phyloP scores from a whole-genome alignment of 352 stramenopile genomes.

The Phytophthora megakarya region DNA sequence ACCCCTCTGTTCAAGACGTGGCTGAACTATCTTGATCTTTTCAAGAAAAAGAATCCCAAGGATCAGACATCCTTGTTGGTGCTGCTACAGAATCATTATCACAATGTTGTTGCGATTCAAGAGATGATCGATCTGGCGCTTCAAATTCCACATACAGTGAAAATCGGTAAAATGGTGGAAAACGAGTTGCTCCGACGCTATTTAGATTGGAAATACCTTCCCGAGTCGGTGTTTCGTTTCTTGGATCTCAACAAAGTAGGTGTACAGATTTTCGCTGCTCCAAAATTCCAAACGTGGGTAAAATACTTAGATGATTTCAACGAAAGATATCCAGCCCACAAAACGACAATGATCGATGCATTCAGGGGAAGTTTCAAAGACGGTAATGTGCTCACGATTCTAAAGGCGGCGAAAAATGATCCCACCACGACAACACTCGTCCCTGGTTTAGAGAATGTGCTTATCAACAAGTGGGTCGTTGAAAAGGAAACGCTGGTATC shows the following conservation, averaged over 20 bases:
- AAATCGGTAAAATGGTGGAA: too few relatives aligned
- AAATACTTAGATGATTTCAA: conserved; percentile 15
- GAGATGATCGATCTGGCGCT: neutral
- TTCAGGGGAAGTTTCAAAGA: neutral
- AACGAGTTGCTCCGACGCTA: too few relatives aligned
- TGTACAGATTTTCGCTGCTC: neutral
- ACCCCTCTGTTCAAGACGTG: neutral
- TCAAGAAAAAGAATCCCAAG: neutral
- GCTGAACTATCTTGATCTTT: neutral
- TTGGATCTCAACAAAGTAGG: neutral
- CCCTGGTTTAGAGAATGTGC: conserved; percentile 28
- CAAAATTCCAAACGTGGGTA: neutral
- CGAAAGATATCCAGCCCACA: neutral
- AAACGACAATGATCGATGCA: neutral
- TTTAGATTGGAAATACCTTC: neutral
- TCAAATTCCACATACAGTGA: too few relatives aligned
- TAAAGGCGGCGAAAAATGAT: neutral
- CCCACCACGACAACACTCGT: neutral
- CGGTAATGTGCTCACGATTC: neutral
- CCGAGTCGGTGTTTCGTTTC: neutral
- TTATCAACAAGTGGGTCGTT: conserved; percentile 31
- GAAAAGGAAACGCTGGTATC: neutral
- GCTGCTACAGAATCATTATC: neutral
- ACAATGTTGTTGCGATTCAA: neutral
- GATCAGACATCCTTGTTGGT: neutral